Evolutionary conservation across 2,329 filamentous ascomycete species (phyloP), one percentile per base, ranked within the genome.

Genomic region (Intubia oerlemansii): DNA sequence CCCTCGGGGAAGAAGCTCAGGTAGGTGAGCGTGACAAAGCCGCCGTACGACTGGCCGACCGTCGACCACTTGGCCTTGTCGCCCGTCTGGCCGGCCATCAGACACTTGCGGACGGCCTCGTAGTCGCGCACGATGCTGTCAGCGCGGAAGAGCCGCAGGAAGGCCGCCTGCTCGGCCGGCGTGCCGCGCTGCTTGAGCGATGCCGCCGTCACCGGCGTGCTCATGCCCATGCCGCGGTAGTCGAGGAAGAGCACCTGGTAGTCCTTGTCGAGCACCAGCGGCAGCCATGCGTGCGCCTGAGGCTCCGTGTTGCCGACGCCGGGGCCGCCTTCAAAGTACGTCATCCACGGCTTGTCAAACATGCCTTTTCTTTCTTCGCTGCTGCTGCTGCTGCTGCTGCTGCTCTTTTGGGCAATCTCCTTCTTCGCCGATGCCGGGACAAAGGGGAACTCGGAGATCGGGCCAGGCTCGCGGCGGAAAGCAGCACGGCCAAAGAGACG

Each of bases 41-140:
- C 85, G 22, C 85, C 85, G 48, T 91, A 95, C 11, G 75, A 84
- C 52, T 93, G 85, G 7, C 85, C 85, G 36, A 91, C 74, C 17
- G 88, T 63, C 33, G 71, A 76, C 85, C 84, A 93, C 45, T 73
- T 71, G 44, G 76, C 70, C 14, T 63, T 55, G 4, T 7, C 10
- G 15, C 14, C 7, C 0, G 76, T 69, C 41, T 70, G 77, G 29
- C 71, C 66, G 5, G 58, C 54, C 0, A 77, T 88, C 30, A 95
- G 56, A 22, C 62, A 73, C 41, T 70, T 64, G 5, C 85, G 67
- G 18, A 95, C 68, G 5, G 84, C 81, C 46, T 95, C 85, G 37
- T 76, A 79, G 43, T 95, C 85, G 26, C 67, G 69, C 23, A 95
- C 82, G 29, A 91, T 90, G 44, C 66, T 88, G 49, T 93, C 84